phyloP scores from a whole-genome alignment of 345 rosid genomes.

The Melaleuca alternifolia region DNA sequence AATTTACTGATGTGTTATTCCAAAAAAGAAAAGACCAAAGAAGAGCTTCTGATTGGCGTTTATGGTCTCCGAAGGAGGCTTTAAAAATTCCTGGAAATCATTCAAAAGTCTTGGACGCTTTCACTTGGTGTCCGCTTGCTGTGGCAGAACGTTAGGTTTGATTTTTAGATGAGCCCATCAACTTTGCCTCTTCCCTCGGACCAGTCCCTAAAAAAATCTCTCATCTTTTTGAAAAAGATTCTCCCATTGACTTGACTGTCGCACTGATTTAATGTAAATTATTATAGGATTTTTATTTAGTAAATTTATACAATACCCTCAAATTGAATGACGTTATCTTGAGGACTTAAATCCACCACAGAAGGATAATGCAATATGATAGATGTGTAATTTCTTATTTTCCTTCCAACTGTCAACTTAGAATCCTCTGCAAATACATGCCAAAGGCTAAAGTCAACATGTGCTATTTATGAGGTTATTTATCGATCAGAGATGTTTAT shows the following conservation, averaged over 20 bases:
- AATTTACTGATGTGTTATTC: too few species aligned
- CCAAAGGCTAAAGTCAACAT: background rate
- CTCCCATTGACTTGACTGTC: background rate
- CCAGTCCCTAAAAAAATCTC: background rate
- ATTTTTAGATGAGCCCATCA: background rate
- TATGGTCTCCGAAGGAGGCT: background rate
- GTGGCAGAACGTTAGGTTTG: background rate
- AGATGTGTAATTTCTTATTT: background rate
- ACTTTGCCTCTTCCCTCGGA: background rate
- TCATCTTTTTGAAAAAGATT: background rate
- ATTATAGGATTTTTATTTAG: background rate
- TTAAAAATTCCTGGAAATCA: too few species aligned
- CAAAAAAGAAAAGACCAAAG: too few species aligned
- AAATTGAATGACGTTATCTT: too few species aligned
- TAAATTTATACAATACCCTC: too few species aligned
- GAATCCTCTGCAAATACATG: accelerated
- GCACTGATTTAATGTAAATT: background rate
- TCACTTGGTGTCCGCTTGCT: too few species aligned
- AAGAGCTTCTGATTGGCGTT: background rate
- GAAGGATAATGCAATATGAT: background rate
- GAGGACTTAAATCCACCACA: too few species aligned
- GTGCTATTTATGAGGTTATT: background rate
- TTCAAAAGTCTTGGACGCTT: background rate
- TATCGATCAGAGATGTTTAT: background rate
- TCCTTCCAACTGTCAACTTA: background rate